These are phyloP conservation scores for Paecilomyces niveus DNA, from an alignment of 2,329 filamentous ascomycete species.

Conservation along the genomic window DNA sequence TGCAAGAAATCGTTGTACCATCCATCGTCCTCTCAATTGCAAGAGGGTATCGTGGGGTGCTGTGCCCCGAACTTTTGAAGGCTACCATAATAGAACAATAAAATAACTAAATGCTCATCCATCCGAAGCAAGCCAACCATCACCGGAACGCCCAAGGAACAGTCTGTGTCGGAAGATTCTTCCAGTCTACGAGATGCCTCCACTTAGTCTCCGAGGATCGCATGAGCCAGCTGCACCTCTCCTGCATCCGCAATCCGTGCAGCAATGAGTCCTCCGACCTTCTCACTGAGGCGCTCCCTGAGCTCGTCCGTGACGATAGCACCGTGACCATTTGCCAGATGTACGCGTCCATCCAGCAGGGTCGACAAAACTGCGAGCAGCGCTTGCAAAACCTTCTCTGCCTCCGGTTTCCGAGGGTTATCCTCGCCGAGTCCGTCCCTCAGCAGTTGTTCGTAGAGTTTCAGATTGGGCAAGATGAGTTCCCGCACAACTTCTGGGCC, in stretches of 20 bases:
- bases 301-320: constrained; percentile 30
- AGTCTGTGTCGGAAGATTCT: not conserved
- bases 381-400: constrained; percentile 53
- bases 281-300: constrained; percentile 28
- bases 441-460: constrained; percentile 56
- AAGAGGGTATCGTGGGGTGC: not conserved
- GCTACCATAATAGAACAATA: not conserved
- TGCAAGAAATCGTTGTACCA: not conserved
- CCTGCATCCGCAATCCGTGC: constrained; percentile 34
- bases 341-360: constrained; percentile 42
- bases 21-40: not conserved
- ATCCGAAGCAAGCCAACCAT: not conserved
- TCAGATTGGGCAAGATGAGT: constrained; percentile 60
- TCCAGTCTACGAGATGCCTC: not conserved
- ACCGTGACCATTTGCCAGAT: constrained; percentile 33
- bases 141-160: not conserved
- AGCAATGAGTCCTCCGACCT: constrained; percentile 37
- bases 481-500: constrained; percentile 58
- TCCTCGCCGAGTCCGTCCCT: constrained; percentile 46
- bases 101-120: not conserved
- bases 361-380: constrained; percentile 51
- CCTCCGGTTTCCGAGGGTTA: constrained; percentile 48
- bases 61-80: not conserved
- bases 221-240: constrained; percentile 32
- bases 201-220: constrained; percentile 25